Percentiles rank a stretch among this genome's conserved stretches.
Conservation (phyloP, 345 rosid species). For the Lumnitzera racemosa region DNA sequence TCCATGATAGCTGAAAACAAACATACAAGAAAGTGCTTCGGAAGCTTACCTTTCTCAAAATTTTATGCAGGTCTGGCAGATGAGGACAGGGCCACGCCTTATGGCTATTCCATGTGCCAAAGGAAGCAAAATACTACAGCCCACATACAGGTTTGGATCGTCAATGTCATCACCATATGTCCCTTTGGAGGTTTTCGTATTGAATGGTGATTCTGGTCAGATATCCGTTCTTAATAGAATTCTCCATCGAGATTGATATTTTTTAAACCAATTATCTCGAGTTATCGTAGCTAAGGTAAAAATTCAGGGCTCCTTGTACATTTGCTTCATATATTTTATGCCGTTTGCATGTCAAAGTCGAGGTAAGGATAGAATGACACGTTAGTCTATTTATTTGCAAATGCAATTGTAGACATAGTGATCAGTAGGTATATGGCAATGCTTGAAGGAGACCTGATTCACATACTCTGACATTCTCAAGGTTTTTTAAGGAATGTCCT, state of each 20-base stretch:
- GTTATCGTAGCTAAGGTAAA: no score
- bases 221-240: slow-evolving; percentile 63
- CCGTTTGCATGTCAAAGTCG: no score
- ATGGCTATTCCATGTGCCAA: slow-evolving; percentile 59
- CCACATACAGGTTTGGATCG: slow-evolving; percentile 77
- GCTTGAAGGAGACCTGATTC: no score
- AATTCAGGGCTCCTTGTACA: no score
- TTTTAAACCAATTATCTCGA: no score
- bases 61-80: slow-evolving; percentile 85
- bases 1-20: background rate
- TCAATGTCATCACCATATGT: slow-evolving; percentile 55
- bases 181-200: slow-evolving; percentile 73
- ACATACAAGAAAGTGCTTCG: background rate
- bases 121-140: slow-evolving; percentile 81
- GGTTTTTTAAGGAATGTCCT: no score
- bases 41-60: background rate
- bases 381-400: no score
- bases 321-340: no score
- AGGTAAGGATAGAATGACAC: no score
- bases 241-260: slow-evolving; percentile 24
- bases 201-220: slow-evolving; percentile 87
- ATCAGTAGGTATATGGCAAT: no score
- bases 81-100: slow-evolving; percentile 92
- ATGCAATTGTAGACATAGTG: no score
- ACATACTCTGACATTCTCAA: no score